Base-by-base conservation (phyloP, 176 grass and related monocot species). In the Oryza punctata region DNA sequence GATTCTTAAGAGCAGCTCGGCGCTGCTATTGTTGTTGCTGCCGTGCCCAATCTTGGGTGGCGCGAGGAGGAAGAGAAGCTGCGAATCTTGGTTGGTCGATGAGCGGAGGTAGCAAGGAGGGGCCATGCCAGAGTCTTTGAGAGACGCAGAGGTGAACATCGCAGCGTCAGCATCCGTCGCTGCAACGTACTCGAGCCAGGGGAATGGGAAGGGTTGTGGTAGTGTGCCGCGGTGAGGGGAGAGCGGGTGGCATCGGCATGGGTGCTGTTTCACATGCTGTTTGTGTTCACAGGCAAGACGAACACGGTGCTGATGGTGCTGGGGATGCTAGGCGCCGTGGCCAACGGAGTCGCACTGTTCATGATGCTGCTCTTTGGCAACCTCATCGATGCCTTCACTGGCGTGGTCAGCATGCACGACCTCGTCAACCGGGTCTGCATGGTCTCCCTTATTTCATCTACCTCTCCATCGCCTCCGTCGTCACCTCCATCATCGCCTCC, bases 361-460 rank as follows among this genome's bases (percentile, higher is more conserved):
- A 99, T 99, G 97, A 96, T 93, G 16, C 87, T 99, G 63, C 83
- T 99, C 19, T 96, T 99, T 23, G 91, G 91, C 64, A 89, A 92
- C 75, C 83, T 99, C 69, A 86, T 99, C 70, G 89, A 84, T 46
- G 88, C 93, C 52, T 99, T 96, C 28, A 88, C 93, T 80, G 96
- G 93, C 81, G 87, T 91, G 13, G 23, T 88, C 27, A 49, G 65
- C 74, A 69, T 80, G 65, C 85, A 90, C 67, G 81, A 99, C 7
- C 88, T 96, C 23, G 81, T 96, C 5, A 23, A 57, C 64, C 46
- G 93, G 19, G 97, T 99, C 78, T 89, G 93, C 81, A 84, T 85
- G 85, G 97, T 99, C 43, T 83, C 97, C 7, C 63, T 99, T 69
- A 9, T 21, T 94, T 96, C 84, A 82, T 99, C 86, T 94, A 94